These are phyloP conservation scores for Zychaea mexicana DNA, from an alignment of 371 early-diverging fungal genomes.

Conservation along the genomic window DNA sequence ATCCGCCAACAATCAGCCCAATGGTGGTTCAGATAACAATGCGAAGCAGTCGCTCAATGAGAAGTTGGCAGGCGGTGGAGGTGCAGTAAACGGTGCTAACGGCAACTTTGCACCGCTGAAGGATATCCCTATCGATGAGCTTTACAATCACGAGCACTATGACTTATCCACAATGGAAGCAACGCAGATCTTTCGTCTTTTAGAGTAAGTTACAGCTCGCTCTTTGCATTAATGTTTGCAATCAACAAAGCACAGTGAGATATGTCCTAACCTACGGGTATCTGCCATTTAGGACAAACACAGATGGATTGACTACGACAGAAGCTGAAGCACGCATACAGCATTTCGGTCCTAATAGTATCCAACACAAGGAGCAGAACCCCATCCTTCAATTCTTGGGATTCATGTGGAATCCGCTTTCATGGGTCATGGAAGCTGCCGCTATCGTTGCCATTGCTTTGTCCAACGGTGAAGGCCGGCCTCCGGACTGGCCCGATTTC, in stretches of 20 bases:
- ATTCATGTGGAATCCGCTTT: constrained; percentile 84
- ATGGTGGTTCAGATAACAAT: not conserved
- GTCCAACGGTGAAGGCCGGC: constrained; percentile 64
- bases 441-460: constrained; percentile 73
- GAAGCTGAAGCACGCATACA: constrained; percentile 66
- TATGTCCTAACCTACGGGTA: no score
- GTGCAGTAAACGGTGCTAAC: no score
- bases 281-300: constrained; percentile 60
- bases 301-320: constrained; percentile 63
- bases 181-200: constrained; percentile 66
- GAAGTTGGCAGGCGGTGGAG: no score
- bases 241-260: constrained; percentile 12
- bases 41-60: not conserved
- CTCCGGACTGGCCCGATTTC: constrained; percentile 85
- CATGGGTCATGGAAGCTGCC: constrained; percentile 84
- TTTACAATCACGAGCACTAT: constrained; percentile 79
- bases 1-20: not conserved
- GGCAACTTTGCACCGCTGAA: constrained; percentile 9
- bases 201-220: constrained; percentile 44
- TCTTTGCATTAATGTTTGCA: constrained; percentile 6
- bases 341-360: constrained; percentile 68
- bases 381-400: constrained; percentile 84
- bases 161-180: constrained; percentile 80
- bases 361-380: constrained; percentile 77
- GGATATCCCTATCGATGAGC: constrained; percentile 57